A percentile compares a stretch with the other conserved stretches of the same genome.
phyloP scores from a whole-genome alignment of 306 rosid species.

The Dalbergia cultrata region DNA sequence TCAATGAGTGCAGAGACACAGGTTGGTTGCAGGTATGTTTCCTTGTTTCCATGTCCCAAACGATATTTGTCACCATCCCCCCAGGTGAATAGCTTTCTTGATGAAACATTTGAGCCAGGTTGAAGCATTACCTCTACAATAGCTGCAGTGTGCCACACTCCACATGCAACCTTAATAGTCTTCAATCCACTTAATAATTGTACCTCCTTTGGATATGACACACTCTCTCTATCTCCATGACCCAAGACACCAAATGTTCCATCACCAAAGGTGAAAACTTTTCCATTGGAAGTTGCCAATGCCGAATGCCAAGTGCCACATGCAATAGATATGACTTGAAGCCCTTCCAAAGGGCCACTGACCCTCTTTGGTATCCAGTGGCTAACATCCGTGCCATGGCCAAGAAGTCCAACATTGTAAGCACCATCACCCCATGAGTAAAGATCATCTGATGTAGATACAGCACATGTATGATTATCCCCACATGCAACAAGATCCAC shows the following conservation, averaged over 20 bases:
- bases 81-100: slow-evolving; percentile 92
- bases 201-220: slow-evolving; percentile 86
- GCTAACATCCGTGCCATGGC: slow-evolving; percentile 86
- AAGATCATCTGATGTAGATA: slow-evolving; percentile 78
- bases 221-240: slow-evolving; percentile 81
- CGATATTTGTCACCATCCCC: slow-evolving; percentile 95
- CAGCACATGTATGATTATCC: slow-evolving; percentile 90
- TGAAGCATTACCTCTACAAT: slow-evolving; percentile 90
- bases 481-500: slow-evolving; percentile 90
- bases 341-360: slow-evolving; percentile 86
- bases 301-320: slow-evolving; percentile 99
- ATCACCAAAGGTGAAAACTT: slow-evolving; percentile 95
- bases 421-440: slow-evolving; percentile 95
- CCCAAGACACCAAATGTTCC: slow-evolving; percentile 96
- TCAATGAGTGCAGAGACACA: slow-evolving; percentile 90
- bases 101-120: slow-evolving; percentile 64
- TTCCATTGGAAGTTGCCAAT: slow-evolving; percentile 84
- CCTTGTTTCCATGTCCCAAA: slow-evolving; percentile 90
- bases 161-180: slow-evolving; percentile 90
- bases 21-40: slow-evolving; percentile 85
- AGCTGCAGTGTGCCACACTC: slow-evolving; percentile 98
- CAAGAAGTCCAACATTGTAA: slow-evolving; percentile 88
- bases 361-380: slow-evolving; percentile 96
- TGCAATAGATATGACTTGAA: slow-evolving; percentile 85
- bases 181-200: slow-evolving; percentile 80